Conservation (phyloP, 768 basidiomycete species). For the Boletus pseudopeckii region DNA sequence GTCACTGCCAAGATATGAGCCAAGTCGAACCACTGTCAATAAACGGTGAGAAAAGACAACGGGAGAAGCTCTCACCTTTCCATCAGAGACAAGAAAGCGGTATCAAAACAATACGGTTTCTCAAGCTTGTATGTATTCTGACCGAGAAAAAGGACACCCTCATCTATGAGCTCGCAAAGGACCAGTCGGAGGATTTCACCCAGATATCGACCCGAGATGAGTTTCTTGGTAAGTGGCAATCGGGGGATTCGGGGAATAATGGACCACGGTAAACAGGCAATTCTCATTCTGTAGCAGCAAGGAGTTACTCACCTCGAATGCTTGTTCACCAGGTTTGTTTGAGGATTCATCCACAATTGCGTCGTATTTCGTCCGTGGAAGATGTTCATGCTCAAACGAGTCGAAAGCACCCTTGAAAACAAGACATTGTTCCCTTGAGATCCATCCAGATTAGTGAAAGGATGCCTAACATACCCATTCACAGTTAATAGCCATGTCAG, state of each 20-base stretch:
- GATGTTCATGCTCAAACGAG: constrained; percentile 89
- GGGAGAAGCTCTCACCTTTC: constrained; percentile 61
- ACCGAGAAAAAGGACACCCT: constrained; percentile 95
- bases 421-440: background rate
- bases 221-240: constrained; percentile 53
- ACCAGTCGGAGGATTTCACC: constrained; percentile 96
- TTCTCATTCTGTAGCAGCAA: background rate
- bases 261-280: background rate
- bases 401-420: constrained; percentile 85
- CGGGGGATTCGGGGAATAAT: background rate
- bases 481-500: constrained; percentile 93
- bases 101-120: constrained; percentile 89
- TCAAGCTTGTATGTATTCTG: constrained; percentile 99
- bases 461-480: constrained; percentile 69
- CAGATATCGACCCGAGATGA: constrained; percentile 92
- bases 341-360: constrained; percentile 86
- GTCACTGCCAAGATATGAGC: constrained; percentile 51
- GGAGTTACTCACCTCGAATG: constrained; percentile 67
- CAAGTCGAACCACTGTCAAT: background rate
- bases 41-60: background rate
- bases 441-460: background rate
- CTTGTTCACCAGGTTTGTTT: constrained; percentile 95
- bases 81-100: constrained; percentile 95
- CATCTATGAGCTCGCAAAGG: constrained; percentile 92
- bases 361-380: constrained; percentile 95